phyloP scores from a whole-genome alignment of 345 rosid genomes.

The Moringa oleifera region DNA sequence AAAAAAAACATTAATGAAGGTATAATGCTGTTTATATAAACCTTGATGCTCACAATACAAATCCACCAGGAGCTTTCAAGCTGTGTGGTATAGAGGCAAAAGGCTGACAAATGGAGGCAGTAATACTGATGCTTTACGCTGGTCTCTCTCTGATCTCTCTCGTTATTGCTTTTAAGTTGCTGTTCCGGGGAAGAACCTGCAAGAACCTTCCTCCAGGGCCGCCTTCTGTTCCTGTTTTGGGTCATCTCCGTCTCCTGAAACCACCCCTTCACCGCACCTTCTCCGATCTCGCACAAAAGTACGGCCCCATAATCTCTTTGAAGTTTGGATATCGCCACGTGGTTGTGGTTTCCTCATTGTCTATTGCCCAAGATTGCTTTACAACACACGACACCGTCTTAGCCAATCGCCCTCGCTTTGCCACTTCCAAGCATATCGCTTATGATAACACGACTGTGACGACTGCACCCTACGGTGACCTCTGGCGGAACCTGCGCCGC shows the following conservation, averaged over 20 bases:
- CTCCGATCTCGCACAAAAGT: slow-evolving; percentile 26
- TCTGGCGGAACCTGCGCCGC: slow-evolving; percentile 24
- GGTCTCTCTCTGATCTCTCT: too few relatives aligned
- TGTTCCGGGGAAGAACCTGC: too few relatives aligned
- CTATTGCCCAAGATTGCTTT: slow-evolving; percentile 46
- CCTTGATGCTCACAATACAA: too few relatives aligned
- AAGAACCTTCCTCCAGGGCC: slow-evolving; percentile 38
- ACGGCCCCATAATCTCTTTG: slow-evolving; percentile 39
- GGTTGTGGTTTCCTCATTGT: slow-evolving; percentile 29
- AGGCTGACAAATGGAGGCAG: too few relatives aligned
- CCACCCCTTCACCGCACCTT: slow-evolving; percentile 20
- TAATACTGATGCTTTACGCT: too few relatives aligned
- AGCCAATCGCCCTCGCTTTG: slow-evolving; percentile 33
- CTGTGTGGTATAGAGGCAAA: too few relatives aligned
- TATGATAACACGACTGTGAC: slow-evolving; percentile 33
- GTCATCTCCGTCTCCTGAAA: slow-evolving; percentile 41
- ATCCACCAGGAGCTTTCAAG: too few relatives aligned
- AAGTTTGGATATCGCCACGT: slow-evolving; percentile 29
- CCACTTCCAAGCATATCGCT: slow-evolving; percentile 30
- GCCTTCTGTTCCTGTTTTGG: slow-evolving; percentile 21
- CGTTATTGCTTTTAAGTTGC: too few relatives aligned
- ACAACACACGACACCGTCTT: slow-evolving; percentile 40
- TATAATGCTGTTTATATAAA: too few relatives aligned
- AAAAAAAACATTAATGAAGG: too few relatives aligned
- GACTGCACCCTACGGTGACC: slow-evolving; percentile 21